Percentiles rank a stretch among this genome's conserved stretches.
Conservation (phyloP, 768 basidiomycete species). For the Suillus bovinus region DNA sequence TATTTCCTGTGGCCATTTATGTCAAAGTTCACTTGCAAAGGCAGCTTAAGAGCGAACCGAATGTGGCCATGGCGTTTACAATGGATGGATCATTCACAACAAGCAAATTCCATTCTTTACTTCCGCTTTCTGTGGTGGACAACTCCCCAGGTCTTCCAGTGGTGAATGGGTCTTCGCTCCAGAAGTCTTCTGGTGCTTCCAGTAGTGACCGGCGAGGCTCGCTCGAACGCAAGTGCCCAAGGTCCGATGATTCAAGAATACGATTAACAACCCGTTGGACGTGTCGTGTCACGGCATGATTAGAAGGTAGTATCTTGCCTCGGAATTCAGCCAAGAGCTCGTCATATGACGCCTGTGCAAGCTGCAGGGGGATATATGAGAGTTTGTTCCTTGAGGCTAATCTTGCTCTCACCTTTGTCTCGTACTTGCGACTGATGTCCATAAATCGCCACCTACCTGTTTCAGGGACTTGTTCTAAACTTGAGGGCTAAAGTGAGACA, state of each 20-base stretch:
- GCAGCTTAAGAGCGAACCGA: constrained; percentile 43
- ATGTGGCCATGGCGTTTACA: constrained; percentile 78
- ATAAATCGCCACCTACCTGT: constrained; percentile 91
- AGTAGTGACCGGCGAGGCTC: constrained; percentile 7
- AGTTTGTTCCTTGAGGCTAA: constrained; percentile 16
- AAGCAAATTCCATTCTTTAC: constrained; percentile 63
- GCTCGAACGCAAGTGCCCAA: constrained; percentile 53
- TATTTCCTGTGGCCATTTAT: constrained; percentile 48
- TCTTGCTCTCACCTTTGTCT: constrained; percentile 47
- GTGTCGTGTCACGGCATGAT: constrained; percentile 64
- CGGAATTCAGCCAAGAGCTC: constrained; percentile 54
- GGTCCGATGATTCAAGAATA: constrained; percentile 69
- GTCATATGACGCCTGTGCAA: constrained; percentile 41
- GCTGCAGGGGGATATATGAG: constrained; percentile 25
- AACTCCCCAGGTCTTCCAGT: constrained; percentile 8
- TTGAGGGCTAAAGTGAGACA: constrained; percentile 27
- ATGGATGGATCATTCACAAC: constrained; percentile 73
- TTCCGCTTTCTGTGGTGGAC: constrained; percentile 20
- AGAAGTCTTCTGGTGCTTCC: constrained; percentile 20
- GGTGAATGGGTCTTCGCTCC: constrained; percentile 22
- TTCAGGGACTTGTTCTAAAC: constrained; percentile 82
- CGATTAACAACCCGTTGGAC: constrained; percentile 69
- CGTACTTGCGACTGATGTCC: constrained; percentile 60
- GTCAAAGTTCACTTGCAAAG: background rate
- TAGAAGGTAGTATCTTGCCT: constrained; percentile 57